Evolutionary conservation across 2,329 filamentous ascomycete genomes (phyloP), one percentile per base, ranked within the genome.

Genomic region (Fusarium armeniacum): DNA sequence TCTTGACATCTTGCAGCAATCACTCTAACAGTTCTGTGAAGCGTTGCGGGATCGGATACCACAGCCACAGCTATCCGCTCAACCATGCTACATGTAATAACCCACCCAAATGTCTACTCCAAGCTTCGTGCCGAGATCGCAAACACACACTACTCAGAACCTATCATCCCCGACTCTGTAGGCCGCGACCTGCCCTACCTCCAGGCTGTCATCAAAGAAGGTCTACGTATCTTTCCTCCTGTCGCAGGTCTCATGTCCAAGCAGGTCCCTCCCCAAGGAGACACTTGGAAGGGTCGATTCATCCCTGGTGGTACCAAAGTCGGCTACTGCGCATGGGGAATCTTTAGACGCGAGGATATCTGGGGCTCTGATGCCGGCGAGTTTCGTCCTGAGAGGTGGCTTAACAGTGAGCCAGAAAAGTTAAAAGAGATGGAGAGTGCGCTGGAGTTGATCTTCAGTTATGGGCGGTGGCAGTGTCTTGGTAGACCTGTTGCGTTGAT

Each of bases 31-130:
- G 0, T 5, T 1, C 1, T 5, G 45, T 3, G 53, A 46, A 82
- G 82, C 41, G 78, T 87, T 7, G 87, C 86, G 6, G 87, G 87
- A 6, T 86, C 85, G 1, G 87, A 89, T 63, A 88, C 86, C 5
- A 87, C 86, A 0, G 85, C 87, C 1, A 86, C 85, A 1, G 82
- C 82, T 3, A 82, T 90, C 12, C 83, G 87, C 4, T 79, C 83
- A 38, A 86, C 83, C 2, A 67, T 89, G 57, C 80, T 89, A 24
- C 82, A 86, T 72, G 74, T 89, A 58, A 81, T 84, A 24, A 85
- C 82, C n/a, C 83, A 81, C 26, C 83, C 84, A 0, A 78, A 78
- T 2, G 81, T 86, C 1, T 81, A 84, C 59, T 58, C 68, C 6
- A 83, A 80, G 76, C 77, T 90, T 0, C 81, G 82, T 7, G 40